Base-by-base conservation (phyloP, 768 basidiomycete species). In the Russula vinacea region DNA sequence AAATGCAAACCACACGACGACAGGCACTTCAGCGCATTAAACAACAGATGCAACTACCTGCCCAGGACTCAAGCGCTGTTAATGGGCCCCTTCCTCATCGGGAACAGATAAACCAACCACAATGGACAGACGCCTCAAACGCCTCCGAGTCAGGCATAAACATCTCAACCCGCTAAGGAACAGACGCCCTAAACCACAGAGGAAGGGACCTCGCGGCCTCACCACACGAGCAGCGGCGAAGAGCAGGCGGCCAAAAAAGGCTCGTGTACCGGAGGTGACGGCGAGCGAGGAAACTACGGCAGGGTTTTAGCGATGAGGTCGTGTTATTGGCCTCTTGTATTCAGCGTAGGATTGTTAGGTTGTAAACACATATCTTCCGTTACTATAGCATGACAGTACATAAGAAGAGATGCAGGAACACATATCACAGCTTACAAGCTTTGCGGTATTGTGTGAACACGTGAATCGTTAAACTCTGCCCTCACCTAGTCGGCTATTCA, bases 191-290 rank as follows among this genome's bases (percentile, higher is more conserved):
- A 44, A 45, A n/a, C 29, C 14, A 22, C 16, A n/a, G 42, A 14
- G 35, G 35, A 19, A 13, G 42, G 32, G 22, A n/a, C 17, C 19
- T 3, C 33, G 16, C 3, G 22, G 16, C 17, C 19, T 3, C 33
- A 16, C 3, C 26, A 45, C 19, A 29, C 29, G 33, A 13, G 14
- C 35, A 9, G 17, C 29, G 19, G 8, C 51, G 26, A 35, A 35
- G 22, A 1, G 5, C 24, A 17, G 10, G 35, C 35, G 35, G 35
- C 35, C 35, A 5, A 7, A 35, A 35, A 35, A 35, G 8, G 35
- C 17, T 24, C 61, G 54, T 17, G 14, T 29, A 17, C 14, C 54
- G n/a, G 61, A 47, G 16, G 26, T 40, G n/a, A 62, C 61, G 14
- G 17, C 55, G 10, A 29, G 1, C 9, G 19, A 5, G 14, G 8